phyloP scores from a whole-genome alignment of 176 grass and related monocot genomes.

The Carex kokanica region DNA sequence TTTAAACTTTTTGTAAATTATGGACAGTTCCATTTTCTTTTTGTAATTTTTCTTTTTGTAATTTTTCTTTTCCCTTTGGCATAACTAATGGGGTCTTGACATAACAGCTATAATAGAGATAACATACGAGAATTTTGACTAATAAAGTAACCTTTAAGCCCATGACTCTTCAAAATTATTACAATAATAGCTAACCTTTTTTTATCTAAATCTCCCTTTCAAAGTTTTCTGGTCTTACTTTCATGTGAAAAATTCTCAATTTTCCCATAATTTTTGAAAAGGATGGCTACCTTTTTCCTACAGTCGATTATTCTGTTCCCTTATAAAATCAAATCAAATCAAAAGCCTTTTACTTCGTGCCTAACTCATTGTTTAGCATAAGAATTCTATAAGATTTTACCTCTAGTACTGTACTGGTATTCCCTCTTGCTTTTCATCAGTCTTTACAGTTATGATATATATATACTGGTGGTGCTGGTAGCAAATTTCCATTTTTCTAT shows the following conservation, averaged over 20 bases:
- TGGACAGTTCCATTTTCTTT: too few species aligned
- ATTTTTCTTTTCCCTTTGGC: too few species aligned
- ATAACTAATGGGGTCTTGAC: too few species aligned
- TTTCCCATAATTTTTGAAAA: background rate
- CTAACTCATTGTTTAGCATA: background rate
- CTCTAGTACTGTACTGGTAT: background rate
- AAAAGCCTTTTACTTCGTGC: background rate
- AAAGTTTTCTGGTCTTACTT: background rate
- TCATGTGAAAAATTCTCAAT: background rate
- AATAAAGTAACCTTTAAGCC: too few species aligned
- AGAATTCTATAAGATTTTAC: background rate
- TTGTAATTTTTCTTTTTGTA: too few species aligned
- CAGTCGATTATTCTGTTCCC: background rate
- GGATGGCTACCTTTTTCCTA: background rate
- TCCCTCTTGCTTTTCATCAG: background rate
- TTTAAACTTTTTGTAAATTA: background rate
- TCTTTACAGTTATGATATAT: background rate
- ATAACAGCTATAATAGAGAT: too few species aligned
- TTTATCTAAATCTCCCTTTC: background rate
- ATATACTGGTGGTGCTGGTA: background rate
- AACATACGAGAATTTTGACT: too few species aligned
- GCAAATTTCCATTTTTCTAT: background rate
- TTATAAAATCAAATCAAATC: background rate
- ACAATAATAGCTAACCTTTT: too few species aligned
- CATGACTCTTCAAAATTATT: too few species aligned